Conservation (phyloP, 352 stramenopile species). For the Pythium phragmitis region DNA sequence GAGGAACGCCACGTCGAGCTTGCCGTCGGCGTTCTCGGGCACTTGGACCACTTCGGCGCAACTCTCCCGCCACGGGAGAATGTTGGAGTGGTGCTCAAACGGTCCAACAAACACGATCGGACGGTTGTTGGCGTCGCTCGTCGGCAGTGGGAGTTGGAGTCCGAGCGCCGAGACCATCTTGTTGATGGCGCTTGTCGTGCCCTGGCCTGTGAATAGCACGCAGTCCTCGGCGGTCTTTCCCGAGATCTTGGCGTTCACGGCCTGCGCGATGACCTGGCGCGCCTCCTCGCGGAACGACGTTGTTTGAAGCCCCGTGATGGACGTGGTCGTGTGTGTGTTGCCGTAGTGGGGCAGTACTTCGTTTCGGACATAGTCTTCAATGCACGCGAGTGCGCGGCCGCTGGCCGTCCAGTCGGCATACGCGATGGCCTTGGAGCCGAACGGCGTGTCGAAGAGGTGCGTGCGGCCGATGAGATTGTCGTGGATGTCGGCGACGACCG, state of each 20-base stretch:
- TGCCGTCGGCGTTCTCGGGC: constrained; percentile 33
- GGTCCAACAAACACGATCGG: constrained; percentile 88
- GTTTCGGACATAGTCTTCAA: constrained; percentile 86
- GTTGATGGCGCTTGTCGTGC: constrained; percentile 69
- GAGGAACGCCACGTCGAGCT: constrained; percentile 56
- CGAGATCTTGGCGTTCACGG: constrained; percentile 70
- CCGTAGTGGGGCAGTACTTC: constrained; percentile 90
- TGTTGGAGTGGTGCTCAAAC: constrained; percentile 96
- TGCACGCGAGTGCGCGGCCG: constrained; percentile 63
- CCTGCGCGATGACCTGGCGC: constrained; percentile 88
- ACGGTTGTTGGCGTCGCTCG: constrained; percentile 25
- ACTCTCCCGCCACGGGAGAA: constrained; percentile 93
- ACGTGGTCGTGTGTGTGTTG: constrained; percentile 94
- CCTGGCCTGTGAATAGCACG: constrained; percentile 90
- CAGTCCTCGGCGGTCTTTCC: constrained; percentile 85
- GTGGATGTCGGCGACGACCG: constrained; percentile 25
- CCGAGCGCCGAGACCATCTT: constrained; percentile 62
- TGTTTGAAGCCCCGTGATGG: constrained; percentile 49
- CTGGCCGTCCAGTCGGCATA: constrained; percentile 92
- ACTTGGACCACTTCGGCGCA: constrained; percentile 65
- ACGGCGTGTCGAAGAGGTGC: constrained; percentile 40
- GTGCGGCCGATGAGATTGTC: constrained; percentile 32
- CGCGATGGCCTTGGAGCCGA: constrained; percentile 52
- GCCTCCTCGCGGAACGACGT: constrained; percentile 92
- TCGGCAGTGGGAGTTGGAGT: constrained; percentile 26